Percentiles rank a stretch among this genome's conserved stretches.
Conservation (phyloP, 2,329 filamentous ascomycete genomes). For the Trichoderma koningiopsis region DNA sequence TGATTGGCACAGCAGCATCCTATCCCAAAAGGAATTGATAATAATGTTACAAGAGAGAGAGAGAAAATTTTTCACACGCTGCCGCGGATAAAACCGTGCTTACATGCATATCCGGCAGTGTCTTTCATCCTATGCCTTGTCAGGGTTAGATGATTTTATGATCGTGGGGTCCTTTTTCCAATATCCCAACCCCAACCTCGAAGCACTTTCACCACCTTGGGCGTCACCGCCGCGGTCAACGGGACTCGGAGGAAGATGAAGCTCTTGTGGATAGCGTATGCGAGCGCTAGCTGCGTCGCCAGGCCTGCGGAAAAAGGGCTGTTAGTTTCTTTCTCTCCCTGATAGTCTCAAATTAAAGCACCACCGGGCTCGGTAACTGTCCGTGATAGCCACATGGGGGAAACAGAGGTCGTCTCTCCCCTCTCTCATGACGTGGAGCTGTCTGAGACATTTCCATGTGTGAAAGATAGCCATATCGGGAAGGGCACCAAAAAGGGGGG, state of each 20-base stretch:
- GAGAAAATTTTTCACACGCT: neutral
- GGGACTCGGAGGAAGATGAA: constrained; percentile 97
- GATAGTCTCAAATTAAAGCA: neutral
- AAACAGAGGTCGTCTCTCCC: neutral
- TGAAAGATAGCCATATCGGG: neutral
- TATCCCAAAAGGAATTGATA: neutral
- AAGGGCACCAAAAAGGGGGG: neutral
- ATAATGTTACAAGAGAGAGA: constrained; percentile 11
- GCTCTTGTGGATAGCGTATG: constrained; percentile 96
- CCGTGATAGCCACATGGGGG: neutral
- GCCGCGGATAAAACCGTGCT: constrained; percentile 2
- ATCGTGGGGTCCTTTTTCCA: constrained; percentile 62
- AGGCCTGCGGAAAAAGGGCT: constrained; percentile 49
- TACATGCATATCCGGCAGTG: neutral
- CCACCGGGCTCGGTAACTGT: neutral
- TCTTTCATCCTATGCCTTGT: neutral
- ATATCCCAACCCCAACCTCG: constrained; percentile 93
- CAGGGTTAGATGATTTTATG: neutral
- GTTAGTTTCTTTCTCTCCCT: constrained; percentile 31
- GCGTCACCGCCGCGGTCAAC: constrained; percentile 83
- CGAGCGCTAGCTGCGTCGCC: constrained; percentile 83
- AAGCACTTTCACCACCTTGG: constrained; percentile 89
- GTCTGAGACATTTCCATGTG: constrained; percentile 6
- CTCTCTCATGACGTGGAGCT: constrained; percentile 3
- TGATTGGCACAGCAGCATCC: neutral